Percentiles rank a stretch among this genome's conserved stretches.
Evolutionary conservation across 768 basidiomycete species (phyloP).

Genomic region (Russula emetica): DNA sequence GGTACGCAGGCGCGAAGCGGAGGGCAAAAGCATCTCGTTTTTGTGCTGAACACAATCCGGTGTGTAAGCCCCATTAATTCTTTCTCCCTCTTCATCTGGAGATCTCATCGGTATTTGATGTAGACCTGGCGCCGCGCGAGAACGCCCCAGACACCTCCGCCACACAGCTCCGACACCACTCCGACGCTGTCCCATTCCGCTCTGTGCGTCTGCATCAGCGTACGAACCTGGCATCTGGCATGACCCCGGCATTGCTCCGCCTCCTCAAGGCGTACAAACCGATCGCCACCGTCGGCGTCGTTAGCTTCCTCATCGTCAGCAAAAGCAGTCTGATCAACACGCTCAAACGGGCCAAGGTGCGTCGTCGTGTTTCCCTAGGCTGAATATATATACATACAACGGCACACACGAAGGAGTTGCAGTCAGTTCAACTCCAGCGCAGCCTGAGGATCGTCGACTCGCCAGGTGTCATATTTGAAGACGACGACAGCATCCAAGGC

Average conservation of each 20-base stretch:
- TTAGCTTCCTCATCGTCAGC: conserved; percentile 98
- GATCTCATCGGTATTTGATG: not conserved
- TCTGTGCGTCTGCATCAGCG: conserved; percentile 73
- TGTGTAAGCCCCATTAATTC: conserved; percentile 37
- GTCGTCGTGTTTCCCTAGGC: conserved; percentile 5
- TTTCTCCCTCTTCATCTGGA: too few species aligned
- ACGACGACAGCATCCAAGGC: conserved; percentile 53
- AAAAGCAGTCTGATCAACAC: too few species aligned
- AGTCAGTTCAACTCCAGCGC: conserved; percentile 87
- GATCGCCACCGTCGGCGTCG: conserved; percentile 74
- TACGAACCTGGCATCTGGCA: conserved; percentile 71
- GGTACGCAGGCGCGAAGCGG: conserved; percentile 56
- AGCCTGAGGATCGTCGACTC: conserved; percentile 91
- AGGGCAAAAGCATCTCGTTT: conserved; percentile 51
- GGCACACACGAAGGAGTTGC: conserved; percentile 88
- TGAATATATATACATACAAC: conserved; percentile 31
- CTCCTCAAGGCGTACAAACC: conserved; percentile 83
- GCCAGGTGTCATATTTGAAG: conserved; percentile 93
- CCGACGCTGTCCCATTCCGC: conserved; percentile 91
- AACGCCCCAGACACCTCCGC: conserved; percentile 86
- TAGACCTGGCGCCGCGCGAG: conserved; percentile 83
- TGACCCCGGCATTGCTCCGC: conserved; percentile 70
- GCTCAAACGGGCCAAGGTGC: conserved; percentile 80
- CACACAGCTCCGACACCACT: too few species aligned
- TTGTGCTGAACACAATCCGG: conserved; percentile 96